phyloP scores from a whole-genome alignment of 257 asterid species.

The Penstemon barbatus region DNA sequence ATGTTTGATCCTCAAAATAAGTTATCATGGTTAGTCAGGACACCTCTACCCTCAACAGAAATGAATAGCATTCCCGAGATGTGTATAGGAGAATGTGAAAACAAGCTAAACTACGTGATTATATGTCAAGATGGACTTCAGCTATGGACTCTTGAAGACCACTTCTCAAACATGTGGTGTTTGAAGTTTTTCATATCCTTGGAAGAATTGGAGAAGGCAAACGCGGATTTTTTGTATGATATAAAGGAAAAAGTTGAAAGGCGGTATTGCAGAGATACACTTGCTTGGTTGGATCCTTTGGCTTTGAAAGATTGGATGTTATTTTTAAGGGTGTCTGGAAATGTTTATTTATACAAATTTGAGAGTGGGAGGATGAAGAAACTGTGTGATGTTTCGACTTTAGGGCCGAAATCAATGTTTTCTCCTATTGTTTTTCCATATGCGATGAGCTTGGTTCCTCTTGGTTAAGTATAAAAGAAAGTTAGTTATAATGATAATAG shows the following conservation, averaged over 20 bases:
- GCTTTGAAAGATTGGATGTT: slow-evolving; percentile 53
- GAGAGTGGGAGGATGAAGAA: slow-evolving; percentile 46
- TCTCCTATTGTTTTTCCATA: slow-evolving; percentile 61
- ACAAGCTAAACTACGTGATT: slow-evolving; percentile 41
- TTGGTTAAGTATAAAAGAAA: neutral
- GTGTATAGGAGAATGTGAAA: slow-evolving; percentile 68
- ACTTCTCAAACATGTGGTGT: slow-evolving; percentile 45
- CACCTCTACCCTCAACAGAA: slow-evolving; percentile 46
- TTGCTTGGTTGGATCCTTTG: slow-evolving; percentile 48
- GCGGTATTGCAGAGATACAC: neutral
- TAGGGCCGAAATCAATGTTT: slow-evolving; percentile 46
- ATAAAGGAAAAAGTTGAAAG: slow-evolving; percentile 34
- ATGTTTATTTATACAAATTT: slow-evolving; percentile 39
- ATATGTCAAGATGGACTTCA: slow-evolving; percentile 56
- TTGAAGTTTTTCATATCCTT: slow-evolving; percentile 31
- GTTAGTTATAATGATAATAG: no score
- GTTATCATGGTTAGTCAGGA: slow-evolving; percentile 43
- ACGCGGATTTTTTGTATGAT: slow-evolving; percentile 25
- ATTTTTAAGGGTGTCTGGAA: slow-evolving; percentile 42
- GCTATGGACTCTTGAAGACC: slow-evolving; percentile 55
- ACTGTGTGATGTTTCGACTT: slow-evolving; percentile 36
- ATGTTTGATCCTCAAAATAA: slow-evolving; percentile 57
- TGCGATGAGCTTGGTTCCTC: slow-evolving; percentile 62
- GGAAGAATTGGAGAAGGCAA: slow-evolving; percentile 42
- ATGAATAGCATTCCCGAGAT: slow-evolving; percentile 38